phyloP scores from a whole-genome alignment of 495 filamentous ascomycete species.

The Penicillium macrosclerotiorum region DNA sequence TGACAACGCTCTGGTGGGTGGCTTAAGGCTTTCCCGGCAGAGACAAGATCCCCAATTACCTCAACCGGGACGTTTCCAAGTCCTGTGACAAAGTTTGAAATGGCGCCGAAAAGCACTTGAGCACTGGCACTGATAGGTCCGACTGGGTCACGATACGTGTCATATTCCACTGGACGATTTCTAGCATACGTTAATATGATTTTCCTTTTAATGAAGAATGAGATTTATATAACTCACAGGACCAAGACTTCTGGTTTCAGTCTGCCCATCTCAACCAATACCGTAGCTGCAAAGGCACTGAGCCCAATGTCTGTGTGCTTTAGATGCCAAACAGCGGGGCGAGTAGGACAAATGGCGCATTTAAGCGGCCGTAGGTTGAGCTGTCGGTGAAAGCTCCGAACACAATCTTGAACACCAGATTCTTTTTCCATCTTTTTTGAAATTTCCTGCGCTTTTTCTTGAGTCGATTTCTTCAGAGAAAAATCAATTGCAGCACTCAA shows the following conservation, averaged over 20 bases:
- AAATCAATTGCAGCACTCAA: conserved; percentile 61
- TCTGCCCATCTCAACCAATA: conserved; percentile 59
- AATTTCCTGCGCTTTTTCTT: conserved; percentile 55
- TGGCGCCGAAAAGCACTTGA: conserved; percentile 70
- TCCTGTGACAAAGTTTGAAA: conserved; percentile 74
- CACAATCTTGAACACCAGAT: conserved; percentile 60
- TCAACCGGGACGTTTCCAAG: conserved; percentile 78
- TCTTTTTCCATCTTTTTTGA: conserved; percentile 62
- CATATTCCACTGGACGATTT: conserved; percentile 66
- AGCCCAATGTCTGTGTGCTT: conserved; percentile 60
- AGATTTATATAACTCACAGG: conserved; percentile 46
- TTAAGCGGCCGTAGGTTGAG: conserved; percentile 58
- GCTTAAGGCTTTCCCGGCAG: conserved; percentile 53
- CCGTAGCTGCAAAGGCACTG: conserved; percentile 66
- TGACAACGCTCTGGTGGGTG: conserved; percentile 50
- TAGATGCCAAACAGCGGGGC: conserved; percentile 69
- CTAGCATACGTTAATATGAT: conserved; percentile 27
- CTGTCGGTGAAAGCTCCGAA: conserved; percentile 66
- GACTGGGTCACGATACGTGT: conserved; percentile 68
- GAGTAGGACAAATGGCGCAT: conserved; percentile 62
- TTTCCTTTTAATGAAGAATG: not conserved
- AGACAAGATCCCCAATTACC: conserved; percentile 59
- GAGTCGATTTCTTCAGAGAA: conserved; percentile 55
- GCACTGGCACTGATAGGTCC: conserved; percentile 72
- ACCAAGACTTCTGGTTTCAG: conserved; percentile 65